Percentiles rank a stretch among this genome's conserved stretches.
phyloP scores from a whole-genome alignment of 1,139 yeast genomes.

The Diutina catenulata region DNA sequence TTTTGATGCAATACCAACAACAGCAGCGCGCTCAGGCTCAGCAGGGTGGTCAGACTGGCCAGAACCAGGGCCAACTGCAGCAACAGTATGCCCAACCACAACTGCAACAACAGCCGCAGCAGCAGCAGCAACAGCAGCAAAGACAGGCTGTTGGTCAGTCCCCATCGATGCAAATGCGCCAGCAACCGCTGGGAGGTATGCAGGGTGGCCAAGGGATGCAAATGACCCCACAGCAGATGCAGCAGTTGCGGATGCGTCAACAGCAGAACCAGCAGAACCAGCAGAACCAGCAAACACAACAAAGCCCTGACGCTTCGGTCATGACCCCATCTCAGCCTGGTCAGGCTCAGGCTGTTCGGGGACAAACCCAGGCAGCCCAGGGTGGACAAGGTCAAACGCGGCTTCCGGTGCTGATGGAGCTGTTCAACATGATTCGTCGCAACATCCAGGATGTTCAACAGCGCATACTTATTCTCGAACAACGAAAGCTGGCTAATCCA shows the following conservation, averaged over 20 bases:
- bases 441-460: slow-evolving; percentile 3
- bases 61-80: not conserved
- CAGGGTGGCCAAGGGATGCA: not conserved
- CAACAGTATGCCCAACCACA: not conserved
- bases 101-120: not conserved
- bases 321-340: not conserved
- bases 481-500: slow-evolving; percentile 3
- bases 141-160: not conserved
- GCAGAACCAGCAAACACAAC: not conserved
- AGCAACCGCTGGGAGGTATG: slow-evolving; percentile 1
- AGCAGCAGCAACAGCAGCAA: not conserved
- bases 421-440: slow-evolving; percentile 1
- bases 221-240: not conserved
- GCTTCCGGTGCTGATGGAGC: slow-evolving; percentile 4
- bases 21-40: no score
- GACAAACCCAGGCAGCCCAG: not conserved
- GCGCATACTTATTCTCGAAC: slow-evolving; percentile 2
- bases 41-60: not conserved
- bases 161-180: not conserved
- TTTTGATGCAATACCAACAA: slow-evolving; percentile 2
- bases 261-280: not conserved
- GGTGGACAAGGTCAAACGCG: not conserved
- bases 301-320: not conserved
- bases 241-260: slow-evolving; percentile 1
- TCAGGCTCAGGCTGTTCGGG: not conserved